phyloP scores from a whole-genome alignment of 495 filamentous ascomycete species.

The Lasiosphaeriaceae sp. region DNA sequence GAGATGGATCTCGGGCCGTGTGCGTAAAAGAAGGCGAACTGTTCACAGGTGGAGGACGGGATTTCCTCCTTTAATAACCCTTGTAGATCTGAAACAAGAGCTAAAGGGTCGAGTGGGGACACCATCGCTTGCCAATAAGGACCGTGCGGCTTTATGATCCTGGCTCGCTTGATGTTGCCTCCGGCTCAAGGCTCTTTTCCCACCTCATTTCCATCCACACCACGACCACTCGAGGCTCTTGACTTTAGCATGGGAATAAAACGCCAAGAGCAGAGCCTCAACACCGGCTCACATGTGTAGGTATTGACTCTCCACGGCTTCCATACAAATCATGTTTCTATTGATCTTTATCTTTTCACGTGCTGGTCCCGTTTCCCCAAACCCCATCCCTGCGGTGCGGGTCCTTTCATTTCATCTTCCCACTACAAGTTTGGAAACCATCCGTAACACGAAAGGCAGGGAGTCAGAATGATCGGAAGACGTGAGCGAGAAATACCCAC shows the following conservation, averaged over 20 bases:
- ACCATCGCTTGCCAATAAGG: background rate
- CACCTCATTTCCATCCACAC: too few relatives aligned
- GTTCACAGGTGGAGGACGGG: background rate
- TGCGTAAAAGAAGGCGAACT: background rate
- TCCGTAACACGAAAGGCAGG: too few relatives aligned
- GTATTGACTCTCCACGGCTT: too few relatives aligned
- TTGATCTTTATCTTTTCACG: too few relatives aligned
- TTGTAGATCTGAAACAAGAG: conserved; percentile 1
- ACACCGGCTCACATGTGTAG: background rate
- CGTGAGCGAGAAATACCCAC: too few relatives aligned
- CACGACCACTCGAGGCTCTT: background rate
- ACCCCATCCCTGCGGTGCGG: too few relatives aligned
- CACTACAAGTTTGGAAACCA: too few relatives aligned
- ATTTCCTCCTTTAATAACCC: background rate
- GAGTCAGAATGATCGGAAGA: too few relatives aligned
- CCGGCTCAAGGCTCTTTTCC: too few relatives aligned
- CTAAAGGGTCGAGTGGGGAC: background rate
- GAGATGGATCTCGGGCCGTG: background rate
- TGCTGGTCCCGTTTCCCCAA: too few relatives aligned
- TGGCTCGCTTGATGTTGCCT: background rate
- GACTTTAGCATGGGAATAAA: background rate
- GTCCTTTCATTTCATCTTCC: too few relatives aligned
- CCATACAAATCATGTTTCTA: too few relatives aligned
- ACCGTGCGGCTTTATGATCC: background rate
- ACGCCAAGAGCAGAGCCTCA: conserved; percentile 8